phyloP scores from a whole-genome alignment of 768 basidiomycete species.

The Tulasnella sp. region DNA sequence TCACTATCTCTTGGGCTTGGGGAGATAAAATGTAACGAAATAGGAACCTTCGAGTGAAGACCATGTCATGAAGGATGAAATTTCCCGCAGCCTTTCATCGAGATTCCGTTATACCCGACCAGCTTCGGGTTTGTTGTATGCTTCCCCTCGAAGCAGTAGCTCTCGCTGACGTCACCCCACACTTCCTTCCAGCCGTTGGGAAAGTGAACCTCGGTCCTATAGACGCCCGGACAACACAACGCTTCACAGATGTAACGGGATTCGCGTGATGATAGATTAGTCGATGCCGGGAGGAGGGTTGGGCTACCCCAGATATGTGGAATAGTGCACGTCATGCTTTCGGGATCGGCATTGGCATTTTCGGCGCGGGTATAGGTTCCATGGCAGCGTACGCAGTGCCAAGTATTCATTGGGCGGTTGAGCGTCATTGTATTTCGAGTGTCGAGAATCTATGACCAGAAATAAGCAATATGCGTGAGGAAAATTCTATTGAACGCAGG shows the following conservation, averaged over 20 bases:
- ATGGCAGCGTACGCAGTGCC: constrained; percentile 23
- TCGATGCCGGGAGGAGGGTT: neutral
- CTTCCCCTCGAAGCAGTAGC: constrained; percentile 11
- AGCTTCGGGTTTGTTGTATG: constrained; percentile 18
- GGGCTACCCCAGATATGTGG: constrained; percentile 6
- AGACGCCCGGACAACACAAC: constrained; percentile 2
- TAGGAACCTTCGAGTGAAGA: neutral
- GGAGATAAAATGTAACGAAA: no score
- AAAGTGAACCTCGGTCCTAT: neutral
- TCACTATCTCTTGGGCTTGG: no score
- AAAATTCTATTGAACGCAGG: no score
- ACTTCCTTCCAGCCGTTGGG: neutral
- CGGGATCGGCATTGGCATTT: neutral
- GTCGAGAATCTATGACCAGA: no score
- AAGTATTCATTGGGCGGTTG: constrained; percentile 21
- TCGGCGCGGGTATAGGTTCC: constrained; percentile 11
- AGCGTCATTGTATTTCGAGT: neutral
- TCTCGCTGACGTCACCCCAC: neutral
- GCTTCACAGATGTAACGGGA: neutral
- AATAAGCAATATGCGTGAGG: no score
- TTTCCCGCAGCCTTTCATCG: neutral
- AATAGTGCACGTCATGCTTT: constrained; percentile 16
- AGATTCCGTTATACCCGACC: constrained; percentile 5
- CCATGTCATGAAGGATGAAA: neutral
- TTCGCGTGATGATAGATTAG: neutral